Percentiles rank a stretch among this genome's conserved stretches.
phyloP scores from a whole-genome alignment of 495 filamentous ascomycete species.

The Viridothelium virens region DNA sequence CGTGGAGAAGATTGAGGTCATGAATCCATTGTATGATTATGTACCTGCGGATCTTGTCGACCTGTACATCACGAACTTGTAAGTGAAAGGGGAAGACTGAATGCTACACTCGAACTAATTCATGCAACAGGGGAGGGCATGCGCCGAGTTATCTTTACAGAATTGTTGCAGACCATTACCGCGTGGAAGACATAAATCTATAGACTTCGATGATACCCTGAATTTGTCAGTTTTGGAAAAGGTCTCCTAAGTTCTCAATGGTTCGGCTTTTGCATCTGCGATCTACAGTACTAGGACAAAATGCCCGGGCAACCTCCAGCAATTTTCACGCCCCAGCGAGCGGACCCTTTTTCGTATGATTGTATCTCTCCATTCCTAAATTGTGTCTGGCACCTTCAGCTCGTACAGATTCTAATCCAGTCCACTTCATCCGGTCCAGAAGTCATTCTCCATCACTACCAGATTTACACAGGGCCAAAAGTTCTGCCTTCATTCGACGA shows the following conservation, averaged over 20 bases:
- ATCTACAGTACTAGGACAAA: too few relatives aligned
- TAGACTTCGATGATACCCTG: slow-evolving; percentile 8
- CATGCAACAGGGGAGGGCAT: slow-evolving; percentile 57
- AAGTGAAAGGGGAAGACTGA: slow-evolving; percentile 35
- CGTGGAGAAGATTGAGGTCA: slow-evolving; percentile 67
- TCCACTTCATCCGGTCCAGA: too few relatives aligned
- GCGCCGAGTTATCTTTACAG: slow-evolving; percentile 37
- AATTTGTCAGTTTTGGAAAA: not conserved
- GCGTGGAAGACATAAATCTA: slow-evolving; percentile 28
- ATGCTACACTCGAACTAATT: not conserved
- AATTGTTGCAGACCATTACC: slow-evolving; percentile 30
- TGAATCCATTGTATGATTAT: slow-evolving; percentile 76
- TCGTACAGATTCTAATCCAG: too few relatives aligned
- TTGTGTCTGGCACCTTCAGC: too few relatives aligned
- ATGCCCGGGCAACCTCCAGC: too few relatives aligned
- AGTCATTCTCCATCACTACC: too few relatives aligned
- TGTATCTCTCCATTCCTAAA: too few relatives aligned
- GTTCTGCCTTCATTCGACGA: too few relatives aligned
- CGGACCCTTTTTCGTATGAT: too few relatives aligned
- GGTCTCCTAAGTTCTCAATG: not conserved
- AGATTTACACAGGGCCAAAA: too few relatives aligned
- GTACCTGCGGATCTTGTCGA: slow-evolving; percentile 74
- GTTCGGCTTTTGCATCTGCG: not conserved
- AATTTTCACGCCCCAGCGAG: too few relatives aligned
- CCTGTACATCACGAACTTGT: slow-evolving; percentile 90